Conservation (phyloP, 2,329 filamentous ascomycete genomes). For the Colletotrichum tanaceti region DNA sequence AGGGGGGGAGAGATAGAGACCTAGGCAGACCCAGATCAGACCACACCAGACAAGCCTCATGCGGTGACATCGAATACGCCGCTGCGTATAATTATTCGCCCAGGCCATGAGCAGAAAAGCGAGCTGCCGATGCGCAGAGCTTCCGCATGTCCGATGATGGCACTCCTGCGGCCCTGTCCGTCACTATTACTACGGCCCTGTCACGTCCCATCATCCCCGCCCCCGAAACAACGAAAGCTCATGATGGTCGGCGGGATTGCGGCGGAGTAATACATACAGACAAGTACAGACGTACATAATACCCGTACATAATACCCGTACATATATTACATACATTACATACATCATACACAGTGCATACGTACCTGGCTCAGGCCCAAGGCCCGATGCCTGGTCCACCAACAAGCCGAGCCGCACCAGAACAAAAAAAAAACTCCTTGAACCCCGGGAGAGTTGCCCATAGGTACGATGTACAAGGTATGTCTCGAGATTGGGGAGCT, state of each 20-base stretch:
- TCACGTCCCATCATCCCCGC: background rate
- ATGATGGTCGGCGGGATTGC: too few relatives aligned
- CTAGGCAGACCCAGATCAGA: too few relatives aligned
- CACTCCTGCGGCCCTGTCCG: too few relatives aligned
- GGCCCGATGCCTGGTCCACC: background rate
- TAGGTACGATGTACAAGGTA: too few relatives aligned
- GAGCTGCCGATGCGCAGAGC: slow-evolving; percentile 26
- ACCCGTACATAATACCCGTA: too few relatives aligned
- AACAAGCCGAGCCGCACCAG: slow-evolving; percentile 22
- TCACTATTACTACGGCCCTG: too few relatives aligned
- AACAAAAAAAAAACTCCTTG: too few relatives aligned
- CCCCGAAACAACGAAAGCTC: too few relatives aligned
- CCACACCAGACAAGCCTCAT: slow-evolving; percentile 3
- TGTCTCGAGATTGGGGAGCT: slow-evolving; percentile 25
- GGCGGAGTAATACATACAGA: slow-evolving; percentile 3
- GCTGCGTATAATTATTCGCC: slow-evolving; percentile 2
- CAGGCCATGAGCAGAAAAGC: slow-evolving; percentile 9
- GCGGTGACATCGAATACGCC: slow-evolving; percentile 19
- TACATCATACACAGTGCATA: too few relatives aligned
- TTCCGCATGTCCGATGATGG: slow-evolving; percentile 32
- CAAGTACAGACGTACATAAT: too few relatives aligned
- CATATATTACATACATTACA: too few relatives aligned
- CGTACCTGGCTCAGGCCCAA: background rate
- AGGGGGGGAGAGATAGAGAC: background rate
- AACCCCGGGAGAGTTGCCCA: background rate